phyloP scores from a whole-genome alignment of 1,139 yeast species.

The Diutina mesorugosa region DNA sequence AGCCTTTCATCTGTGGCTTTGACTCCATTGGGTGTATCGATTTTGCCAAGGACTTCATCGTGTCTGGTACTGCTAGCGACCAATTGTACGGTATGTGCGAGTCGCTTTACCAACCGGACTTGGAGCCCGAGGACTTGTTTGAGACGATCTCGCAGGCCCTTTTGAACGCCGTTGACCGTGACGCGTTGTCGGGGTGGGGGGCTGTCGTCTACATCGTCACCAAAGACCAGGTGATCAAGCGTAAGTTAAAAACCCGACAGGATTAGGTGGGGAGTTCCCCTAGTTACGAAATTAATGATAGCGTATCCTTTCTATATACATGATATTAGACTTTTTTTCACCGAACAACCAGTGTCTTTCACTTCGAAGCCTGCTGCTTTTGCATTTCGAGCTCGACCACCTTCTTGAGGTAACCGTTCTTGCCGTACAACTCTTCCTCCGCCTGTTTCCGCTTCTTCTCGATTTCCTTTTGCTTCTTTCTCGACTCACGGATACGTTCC shows the following conservation, averaged over 20 bases:
- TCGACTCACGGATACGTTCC: conserved; percentile 43
- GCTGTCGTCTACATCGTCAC: conserved; percentile 89
- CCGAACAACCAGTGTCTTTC: neutral
- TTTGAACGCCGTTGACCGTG: conserved; percentile 92
- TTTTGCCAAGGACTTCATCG: conserved; percentile 88
- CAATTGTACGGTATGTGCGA: conserved; percentile 99
- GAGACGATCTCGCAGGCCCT: conserved; percentile 93
- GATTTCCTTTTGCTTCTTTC: conserved; percentile 40
- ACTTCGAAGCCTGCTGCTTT: conserved; percentile 5
- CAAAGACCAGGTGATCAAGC: conserved; percentile 80
- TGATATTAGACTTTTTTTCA: neutral
- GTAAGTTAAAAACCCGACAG: conserved; percentile 87
- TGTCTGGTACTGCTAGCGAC: conserved; percentile 93
- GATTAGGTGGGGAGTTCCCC: conserved; percentile 28
- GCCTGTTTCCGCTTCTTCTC: conserved; percentile 45
- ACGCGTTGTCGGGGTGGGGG: conserved; percentile 98
- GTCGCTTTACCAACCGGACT: conserved; percentile 83
- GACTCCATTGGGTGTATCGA: conserved; percentile 97
- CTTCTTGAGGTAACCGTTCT: conserved; percentile 57
- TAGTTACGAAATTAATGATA: neutral
- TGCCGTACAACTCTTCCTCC: conserved; percentile 74
- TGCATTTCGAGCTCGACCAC: conserved; percentile 31
- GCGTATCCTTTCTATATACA: neutral
- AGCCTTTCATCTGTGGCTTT: conserved; percentile 91
- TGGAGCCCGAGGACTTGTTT: conserved; percentile 91